Evolutionary conservation across 495 filamentous ascomycete genomes (phyloP), one percentile per base, ranked within the genome.

Genomic region (Extremus antarcticus): DNA sequence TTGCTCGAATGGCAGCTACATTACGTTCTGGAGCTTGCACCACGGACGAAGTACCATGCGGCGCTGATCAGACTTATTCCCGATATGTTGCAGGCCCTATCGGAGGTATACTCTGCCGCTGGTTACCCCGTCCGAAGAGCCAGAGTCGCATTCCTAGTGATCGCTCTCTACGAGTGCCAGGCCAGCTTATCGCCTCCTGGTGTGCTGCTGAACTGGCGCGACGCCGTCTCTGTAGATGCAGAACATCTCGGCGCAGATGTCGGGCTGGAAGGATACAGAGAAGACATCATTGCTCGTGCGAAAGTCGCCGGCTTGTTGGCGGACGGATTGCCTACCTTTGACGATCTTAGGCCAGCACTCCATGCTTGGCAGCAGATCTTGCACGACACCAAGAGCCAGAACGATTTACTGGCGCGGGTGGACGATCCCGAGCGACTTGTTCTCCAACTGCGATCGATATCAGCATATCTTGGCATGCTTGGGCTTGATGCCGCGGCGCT

Each of bases 391-490:
- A 51, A 68, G 19, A 73, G 77, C 43, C 74, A 68, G 64, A 60
- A 71, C 10, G 70, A 78, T 0, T n/a, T n/a, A n/a, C n/a, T n/a
- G n/a, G n/a, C n/a, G n/a, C n/a, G n/a, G n/a, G n/a, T n/a, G n/a
- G n/a, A n/a, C n/a, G n/a, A n/a, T n/a, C n/a, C n/a, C n/a, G n/a
- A n/a, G n/a, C n/a, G n/a, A n/a, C n/a, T n/a, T n/a, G n/a, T n/a
- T n/a, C n/a, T n/a, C n/a, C 82, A 88, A 53, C 72, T 94, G 11
- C 76, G 81, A 54, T 76, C 80, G 1, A 63, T 90, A n/a, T 77
- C 80, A 19, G 85, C 95, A 52, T 94, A 86, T 60, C 75, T 88
- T 1, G 83, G 84, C 32, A 84, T 90, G 63, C 85, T 85, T 54
- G 89, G 88, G 1, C 69, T 79, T 11, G 77, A 73, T 56, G 50